Evolutionary conservation across 371 early-diverging fungal genomes (phyloP).

Genomic region (Syncephalastrum contaminatum): DNA sequence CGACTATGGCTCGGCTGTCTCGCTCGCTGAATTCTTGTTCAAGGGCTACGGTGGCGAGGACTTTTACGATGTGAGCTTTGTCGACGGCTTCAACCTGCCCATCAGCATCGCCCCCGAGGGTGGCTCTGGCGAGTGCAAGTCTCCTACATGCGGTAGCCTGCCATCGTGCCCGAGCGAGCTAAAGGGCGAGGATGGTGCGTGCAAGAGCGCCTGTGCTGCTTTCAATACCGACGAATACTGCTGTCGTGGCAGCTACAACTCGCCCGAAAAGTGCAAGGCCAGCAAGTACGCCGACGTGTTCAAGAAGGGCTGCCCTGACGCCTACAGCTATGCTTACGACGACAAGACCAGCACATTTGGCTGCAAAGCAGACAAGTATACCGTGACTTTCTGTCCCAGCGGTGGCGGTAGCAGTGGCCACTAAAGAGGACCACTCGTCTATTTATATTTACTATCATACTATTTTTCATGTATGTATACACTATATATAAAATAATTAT

Average conservation of each 20-base stretch:
- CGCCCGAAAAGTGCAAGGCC: conserved; percentile 13
- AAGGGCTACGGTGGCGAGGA: conserved; percentile 22
- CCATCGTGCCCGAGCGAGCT: conserved; percentile 16
- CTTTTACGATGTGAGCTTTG: conserved; percentile 40
- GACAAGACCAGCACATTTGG: conserved; percentile 26
- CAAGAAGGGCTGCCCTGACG: conserved; percentile 25
- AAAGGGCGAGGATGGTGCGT: conserved; percentile 13
- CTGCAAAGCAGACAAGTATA: conserved; percentile 24
- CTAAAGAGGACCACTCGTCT: too few species aligned
- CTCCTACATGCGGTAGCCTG: conserved; percentile 11
- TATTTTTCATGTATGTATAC: too few species aligned
- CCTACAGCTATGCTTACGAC: conserved; percentile 40
- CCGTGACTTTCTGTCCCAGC: conserved; percentile 23
- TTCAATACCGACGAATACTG: conserved; percentile 16
- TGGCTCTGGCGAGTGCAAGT: conserved; percentile 12
- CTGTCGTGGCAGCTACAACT: conserved; percentile 19
- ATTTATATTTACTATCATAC: too few species aligned
- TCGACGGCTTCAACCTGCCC: conserved; percentile 25
- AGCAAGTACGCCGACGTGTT: conserved; percentile 13
- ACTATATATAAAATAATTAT: too few species aligned
- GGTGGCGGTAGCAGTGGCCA: too few species aligned
- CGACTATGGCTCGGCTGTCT: conserved; percentile 28
- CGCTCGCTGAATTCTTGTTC: conserved; percentile 37
- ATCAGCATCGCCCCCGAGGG: conserved; percentile 14
- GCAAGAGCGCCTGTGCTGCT: conserved; percentile 20